Percentiles rank a stretch among this genome's conserved stretches.
These are phyloP conservation scores for Colletotrichum musae DNA, from an alignment of 2,329 filamentous ascomycete species.

Conservation along the genomic window DNA sequence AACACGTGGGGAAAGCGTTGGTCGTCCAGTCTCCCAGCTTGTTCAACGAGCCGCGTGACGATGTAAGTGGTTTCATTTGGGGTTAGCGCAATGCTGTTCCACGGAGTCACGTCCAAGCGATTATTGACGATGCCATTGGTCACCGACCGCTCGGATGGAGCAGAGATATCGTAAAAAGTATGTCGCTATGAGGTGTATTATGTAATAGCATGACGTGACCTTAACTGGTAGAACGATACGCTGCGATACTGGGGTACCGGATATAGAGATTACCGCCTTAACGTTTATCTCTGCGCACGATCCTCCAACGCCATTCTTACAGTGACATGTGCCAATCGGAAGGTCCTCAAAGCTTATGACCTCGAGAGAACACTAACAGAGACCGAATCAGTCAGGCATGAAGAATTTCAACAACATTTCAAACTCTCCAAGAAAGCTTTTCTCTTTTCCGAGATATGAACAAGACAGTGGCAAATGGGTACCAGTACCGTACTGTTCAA, in stretches of 20 bases:
- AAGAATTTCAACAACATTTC: no score
- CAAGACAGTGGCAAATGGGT: no score
- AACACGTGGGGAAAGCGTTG: slow-evolving; percentile 42
- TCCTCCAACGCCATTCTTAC: no score
- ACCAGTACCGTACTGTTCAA: no score
- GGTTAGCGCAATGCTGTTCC: slow-evolving; percentile 39
- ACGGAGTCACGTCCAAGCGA: slow-evolving; percentile 30
- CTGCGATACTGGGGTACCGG: neutral
- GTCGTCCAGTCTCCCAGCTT: slow-evolving; percentile 38
- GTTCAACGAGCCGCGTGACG: slow-evolving; percentile 38
- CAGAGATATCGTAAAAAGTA: slow-evolving; percentile 4
- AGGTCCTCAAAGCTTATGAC: no score
- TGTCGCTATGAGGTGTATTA: slow-evolving; percentile 1
- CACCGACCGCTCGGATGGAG: slow-evolving; percentile 26
- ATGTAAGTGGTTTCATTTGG: slow-evolving; percentile 40
- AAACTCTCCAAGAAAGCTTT: no score
- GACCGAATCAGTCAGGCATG: no score
- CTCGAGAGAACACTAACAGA: no score
- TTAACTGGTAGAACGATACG: neutral
- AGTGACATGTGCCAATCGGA: no score
- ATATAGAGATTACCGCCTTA: slow-evolving; percentile 5
- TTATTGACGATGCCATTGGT: slow-evolving; percentile 35
- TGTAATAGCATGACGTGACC: slow-evolving; percentile 12
- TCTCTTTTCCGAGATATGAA: no score
- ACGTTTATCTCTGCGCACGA: neutral